Evolutionary conservation across 2,329 filamentous ascomycete species (phyloP), one percentile per base, ranked within the genome.

Genomic region (Beauveria australis): DNA sequence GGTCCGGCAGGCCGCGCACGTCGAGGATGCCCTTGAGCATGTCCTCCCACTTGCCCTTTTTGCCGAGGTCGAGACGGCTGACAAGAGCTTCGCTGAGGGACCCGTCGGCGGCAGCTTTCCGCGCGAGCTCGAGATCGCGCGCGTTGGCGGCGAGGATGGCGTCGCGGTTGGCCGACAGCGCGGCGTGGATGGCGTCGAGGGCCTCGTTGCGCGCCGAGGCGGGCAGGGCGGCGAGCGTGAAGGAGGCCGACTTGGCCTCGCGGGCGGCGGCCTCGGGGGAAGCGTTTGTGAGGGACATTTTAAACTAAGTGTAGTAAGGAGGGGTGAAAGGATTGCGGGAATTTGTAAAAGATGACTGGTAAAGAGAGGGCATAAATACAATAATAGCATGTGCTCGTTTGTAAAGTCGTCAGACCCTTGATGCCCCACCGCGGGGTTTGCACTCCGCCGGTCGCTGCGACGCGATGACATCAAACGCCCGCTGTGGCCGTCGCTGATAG

Each of bases 11-110:
- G 55, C 84, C 82, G 66, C 89, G 83, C 63, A 99, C 94, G 75
- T 96, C 91, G 63, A 95, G 76, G 63, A 99, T 95, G 28, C 94
- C 94, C 77, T 92, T 89, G 65, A 99, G 81, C 94, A 99, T 97
- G 71, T 97, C 94, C 70, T 97, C 92, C 80, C 89, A 99, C 77
- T 97, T 97, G 62, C 93, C 93, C 70, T 86, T 84, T 73, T 89
- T 89, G 53, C 85, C 86, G 53, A 99, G 79, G 74, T 99, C 93
- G 63, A 99, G 81, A 60, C 94, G 84, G 69, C 95, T 94, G 37
- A 97, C 84, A 26, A 97, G 81, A 69, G 91, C 94, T 69, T 88
- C 82, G 72, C 87, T 93, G 54, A 97, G 77, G 53, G 85, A 79
- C 46, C 93, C 93, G 68, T 86, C 83, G 18, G 86, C 83, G 22